Evolutionary conservation across 768 basidiomycete species (phyloP).

Genomic region (Tephrocybe sp.): DNA sequence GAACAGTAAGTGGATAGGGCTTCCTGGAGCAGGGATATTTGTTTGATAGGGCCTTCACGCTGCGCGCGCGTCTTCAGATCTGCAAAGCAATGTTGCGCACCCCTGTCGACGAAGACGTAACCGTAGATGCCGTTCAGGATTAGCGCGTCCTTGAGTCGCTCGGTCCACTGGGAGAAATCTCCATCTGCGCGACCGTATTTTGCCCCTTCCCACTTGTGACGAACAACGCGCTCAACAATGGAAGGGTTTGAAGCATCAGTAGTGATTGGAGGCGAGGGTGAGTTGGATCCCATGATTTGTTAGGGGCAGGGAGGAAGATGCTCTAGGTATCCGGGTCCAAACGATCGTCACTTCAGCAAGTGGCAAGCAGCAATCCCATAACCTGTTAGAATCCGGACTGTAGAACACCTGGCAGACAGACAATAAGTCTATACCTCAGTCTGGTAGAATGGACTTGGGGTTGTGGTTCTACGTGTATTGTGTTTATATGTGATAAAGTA

Average conservation of each 20-base stretch:
- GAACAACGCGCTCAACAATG: neutral
- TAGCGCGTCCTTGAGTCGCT: neutral
- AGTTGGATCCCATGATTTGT: neutral
- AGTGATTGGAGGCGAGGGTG: neutral
- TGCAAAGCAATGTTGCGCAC: neutral
- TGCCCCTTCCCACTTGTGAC: neutral
- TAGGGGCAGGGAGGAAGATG: neutral
- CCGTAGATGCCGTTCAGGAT: neutral
- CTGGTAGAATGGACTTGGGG: no score
- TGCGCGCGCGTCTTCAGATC: neutral
- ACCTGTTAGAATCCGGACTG: no score
- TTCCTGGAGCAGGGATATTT: neutral
- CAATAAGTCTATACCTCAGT: no score
- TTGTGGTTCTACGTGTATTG: no score
- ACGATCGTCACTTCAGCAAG: no score
- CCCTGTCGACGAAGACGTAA: neutral
- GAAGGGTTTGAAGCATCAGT: neutral
- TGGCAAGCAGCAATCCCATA: no score
- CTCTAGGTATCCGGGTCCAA: no score
- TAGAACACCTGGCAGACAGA: no score
- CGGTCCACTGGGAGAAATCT: neutral
- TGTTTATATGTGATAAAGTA: no score
- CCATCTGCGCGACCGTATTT: neutral
- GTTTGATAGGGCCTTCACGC: slow-evolving; percentile 3
- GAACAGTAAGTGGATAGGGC: neutral